phyloP scores from a whole-genome alignment of 169 alveolate genomes.

The Eimeria sp. region DNA sequence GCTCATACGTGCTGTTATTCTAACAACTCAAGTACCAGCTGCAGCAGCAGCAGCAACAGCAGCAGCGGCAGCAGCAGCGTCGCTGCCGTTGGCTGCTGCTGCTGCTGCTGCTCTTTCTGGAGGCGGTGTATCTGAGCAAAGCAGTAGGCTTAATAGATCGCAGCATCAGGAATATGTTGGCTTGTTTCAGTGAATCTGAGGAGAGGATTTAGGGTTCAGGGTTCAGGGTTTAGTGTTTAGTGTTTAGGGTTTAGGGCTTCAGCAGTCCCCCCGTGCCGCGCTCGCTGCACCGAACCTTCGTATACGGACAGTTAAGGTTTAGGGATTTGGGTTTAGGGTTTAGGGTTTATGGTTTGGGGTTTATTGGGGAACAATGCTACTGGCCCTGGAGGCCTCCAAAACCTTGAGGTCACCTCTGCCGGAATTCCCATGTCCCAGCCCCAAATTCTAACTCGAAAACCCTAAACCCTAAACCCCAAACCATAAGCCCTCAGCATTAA shows the following conservation, averaged over 20 bases:
- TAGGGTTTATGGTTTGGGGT: slow-evolving; percentile 22
- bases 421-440: neutral
- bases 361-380: neutral
- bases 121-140: too few species aligned
- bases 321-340: neutral
- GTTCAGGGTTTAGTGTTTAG: slow-evolving; percentile 45
- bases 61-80: slow-evolving; percentile 12
- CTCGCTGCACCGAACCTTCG: slow-evolving; percentile 6
- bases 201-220: neutral
- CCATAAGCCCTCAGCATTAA: neutral
- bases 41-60: neutral
- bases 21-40: too few species aligned
- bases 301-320: neutral
- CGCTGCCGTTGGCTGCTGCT: neutral
- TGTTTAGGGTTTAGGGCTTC: slow-evolving; percentile 10
- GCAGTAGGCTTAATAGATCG: neutral
- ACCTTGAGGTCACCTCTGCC: neutral
- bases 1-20: neutral
- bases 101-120: slow-evolving; percentile 27
- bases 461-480: neutral
- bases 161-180: slow-evolving; percentile 7
- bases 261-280: neutral
- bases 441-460: neutral
- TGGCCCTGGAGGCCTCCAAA: neutral
- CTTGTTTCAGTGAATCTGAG: neutral